phyloP scores from a whole-genome alignment of 306 rosid genomes.

The Hippophae gyantsensis region DNA sequence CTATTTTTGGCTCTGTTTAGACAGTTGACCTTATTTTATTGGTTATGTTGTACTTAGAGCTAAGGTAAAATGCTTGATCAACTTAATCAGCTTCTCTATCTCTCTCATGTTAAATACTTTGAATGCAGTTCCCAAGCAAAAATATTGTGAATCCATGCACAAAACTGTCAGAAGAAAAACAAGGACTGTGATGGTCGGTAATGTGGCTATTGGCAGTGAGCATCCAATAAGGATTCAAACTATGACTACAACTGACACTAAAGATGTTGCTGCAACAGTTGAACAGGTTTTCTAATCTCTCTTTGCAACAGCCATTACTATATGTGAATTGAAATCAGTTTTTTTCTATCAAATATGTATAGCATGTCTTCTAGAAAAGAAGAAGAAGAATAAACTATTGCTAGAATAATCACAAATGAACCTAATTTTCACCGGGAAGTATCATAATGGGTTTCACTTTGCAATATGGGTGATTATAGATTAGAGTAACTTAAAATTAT shows the following conservation, averaged over 20 bases:
- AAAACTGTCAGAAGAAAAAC: conserved; percentile 86
- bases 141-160: conserved; percentile 77
- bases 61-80: background rate
- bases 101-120: conserved; percentile 17
- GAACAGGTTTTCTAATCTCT: conserved; percentile 58
- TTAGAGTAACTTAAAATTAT: no score
- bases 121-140: conserved; percentile 80
- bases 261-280: conserved; percentile 83
- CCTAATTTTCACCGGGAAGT: no score
- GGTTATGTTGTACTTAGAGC: background rate
- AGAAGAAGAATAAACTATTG: no score
- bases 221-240: conserved; percentile 97
- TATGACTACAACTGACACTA: conserved; percentile 96
- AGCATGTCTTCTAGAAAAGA: no score
- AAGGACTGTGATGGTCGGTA: conserved; percentile 87
- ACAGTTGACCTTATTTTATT: background rate
- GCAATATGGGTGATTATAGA: no score
- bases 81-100: conserved; percentile 2
- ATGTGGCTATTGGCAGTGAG: conserved; percentile 80
- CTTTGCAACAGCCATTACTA: background rate
- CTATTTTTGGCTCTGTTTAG: background rate
- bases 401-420: no score
- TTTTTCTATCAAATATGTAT: no score
- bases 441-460: no score
- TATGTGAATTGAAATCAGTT: no score